These are phyloP conservation scores for Penicillium aurantiogriseum DNA, from an alignment of 2,329 filamentous ascomycete species.

Conservation along the genomic window DNA sequence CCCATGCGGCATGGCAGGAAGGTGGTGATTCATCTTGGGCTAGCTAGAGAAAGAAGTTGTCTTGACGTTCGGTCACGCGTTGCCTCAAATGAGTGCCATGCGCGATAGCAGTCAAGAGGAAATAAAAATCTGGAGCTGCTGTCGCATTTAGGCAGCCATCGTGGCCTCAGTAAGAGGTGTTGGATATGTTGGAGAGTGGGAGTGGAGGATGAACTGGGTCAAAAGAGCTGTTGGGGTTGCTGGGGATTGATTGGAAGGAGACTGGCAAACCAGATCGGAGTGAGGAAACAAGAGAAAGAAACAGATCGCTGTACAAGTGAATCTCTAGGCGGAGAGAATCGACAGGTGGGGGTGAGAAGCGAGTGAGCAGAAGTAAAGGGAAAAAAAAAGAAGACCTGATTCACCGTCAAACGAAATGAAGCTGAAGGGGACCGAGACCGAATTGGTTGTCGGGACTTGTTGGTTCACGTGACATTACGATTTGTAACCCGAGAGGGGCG, in stretches of 20 bases:
- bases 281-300: background rate
- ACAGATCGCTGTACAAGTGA: constrained; percentile 13
- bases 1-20: constrained; percentile 47
- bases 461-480: constrained; percentile 7
- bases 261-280: background rate
- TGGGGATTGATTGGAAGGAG: constrained; percentile 9
- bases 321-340: background rate
- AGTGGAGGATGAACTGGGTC: constrained; percentile 8
- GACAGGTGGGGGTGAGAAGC: background rate
- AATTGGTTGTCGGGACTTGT: constrained; percentile 6
- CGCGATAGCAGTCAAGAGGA: constrained; percentile 28
- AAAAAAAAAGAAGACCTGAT: background rate
- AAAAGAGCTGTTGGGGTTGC: constrained; percentile 14
- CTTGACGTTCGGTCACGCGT: constrained; percentile 41
- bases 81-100: constrained; percentile 43
- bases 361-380: background rate
- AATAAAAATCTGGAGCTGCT: constrained; percentile 18
- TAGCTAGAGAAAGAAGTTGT: constrained; percentile 30
- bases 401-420: constrained; percentile 13
- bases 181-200: constrained; percentile 3
- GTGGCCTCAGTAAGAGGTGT: constrained; percentile 23
- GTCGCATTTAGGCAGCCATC: constrained; percentile 39
- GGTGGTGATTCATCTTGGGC: constrained; percentile 48
- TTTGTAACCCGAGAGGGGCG: constrained; percentile 13
- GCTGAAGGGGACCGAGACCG: constrained; percentile 8